These are phyloP conservation scores for Ophidiomyces ophidiicola DNA, from an alignment of 2,329 filamentous ascomycete genomes.

Conservation along the genomic window DNA sequence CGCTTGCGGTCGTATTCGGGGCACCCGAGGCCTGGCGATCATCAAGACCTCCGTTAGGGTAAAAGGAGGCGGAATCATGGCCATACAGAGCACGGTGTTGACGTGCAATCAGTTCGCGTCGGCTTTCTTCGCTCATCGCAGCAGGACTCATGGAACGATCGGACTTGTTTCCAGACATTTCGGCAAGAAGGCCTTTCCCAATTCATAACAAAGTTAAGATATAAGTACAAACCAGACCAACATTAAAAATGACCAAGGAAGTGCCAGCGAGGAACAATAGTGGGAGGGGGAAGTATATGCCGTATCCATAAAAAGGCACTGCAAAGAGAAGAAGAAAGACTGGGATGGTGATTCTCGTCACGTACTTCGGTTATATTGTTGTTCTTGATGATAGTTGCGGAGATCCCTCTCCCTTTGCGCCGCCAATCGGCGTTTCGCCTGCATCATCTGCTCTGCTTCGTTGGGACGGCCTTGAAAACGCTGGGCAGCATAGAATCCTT, in stretches of 20 bases:
- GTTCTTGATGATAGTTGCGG: constrained; percentile 99
- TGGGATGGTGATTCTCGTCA: constrained; percentile 31
- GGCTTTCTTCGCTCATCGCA: constrained; percentile 87
- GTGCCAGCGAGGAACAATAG: constrained; percentile 15
- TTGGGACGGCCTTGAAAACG: constrained; percentile 77
- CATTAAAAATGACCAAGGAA: constrained; percentile 24
- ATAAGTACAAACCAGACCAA: constrained; percentile 37
- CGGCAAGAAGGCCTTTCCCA: constrained; percentile 49
- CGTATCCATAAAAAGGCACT: constrained; percentile 8
- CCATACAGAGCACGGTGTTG: constrained; percentile 92
- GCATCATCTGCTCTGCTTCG: constrained; percentile 97
- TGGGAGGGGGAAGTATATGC: constrained; percentile 9
- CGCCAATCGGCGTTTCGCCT: constrained; percentile 98
- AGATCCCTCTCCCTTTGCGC: constrained; percentile 98
- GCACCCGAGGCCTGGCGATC: constrained; percentile 56
- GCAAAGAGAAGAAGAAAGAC: constrained; percentile 16
- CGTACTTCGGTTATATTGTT: constrained; percentile 98
- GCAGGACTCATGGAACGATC: constrained; percentile 75
- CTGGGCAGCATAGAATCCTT: constrained; percentile 89
- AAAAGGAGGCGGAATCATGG: constrained; percentile 54
- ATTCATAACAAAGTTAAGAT: constrained; percentile 32
- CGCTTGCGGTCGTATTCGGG: constrained; percentile 44
- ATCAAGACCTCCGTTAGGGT: constrained; percentile 54
- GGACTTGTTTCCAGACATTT: constrained; percentile 63
- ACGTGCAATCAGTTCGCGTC: constrained; percentile 86